Base-by-base conservation (phyloP, 192 early-diverging fungal genomes). In the Kickxella alabastrina region DNA sequence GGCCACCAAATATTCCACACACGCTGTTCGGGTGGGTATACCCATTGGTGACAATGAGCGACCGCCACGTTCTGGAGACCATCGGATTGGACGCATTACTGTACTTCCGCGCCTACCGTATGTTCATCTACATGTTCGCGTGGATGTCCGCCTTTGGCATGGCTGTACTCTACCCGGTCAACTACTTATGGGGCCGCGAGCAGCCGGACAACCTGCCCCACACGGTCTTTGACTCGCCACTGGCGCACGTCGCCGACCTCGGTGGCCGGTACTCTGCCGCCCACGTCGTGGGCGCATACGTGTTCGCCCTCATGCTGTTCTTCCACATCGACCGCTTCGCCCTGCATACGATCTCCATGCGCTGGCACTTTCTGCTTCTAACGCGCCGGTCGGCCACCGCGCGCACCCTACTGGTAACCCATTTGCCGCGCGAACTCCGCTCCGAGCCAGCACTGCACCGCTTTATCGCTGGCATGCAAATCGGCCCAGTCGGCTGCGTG, bases 401-500 rank as follows among this genome's bases (percentile, higher is more conserved):
- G 18, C 82, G 86, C 32, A 85, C 85, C 22, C 77, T 90, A 24
- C 80, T 90, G 79, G 71, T 87, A 4, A 80, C 82, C 9, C 82
- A 81, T 12, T 52, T 90, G 40, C 88, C 88, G 17, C 50, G 77
- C 3, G 61, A 79, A n/a, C 59, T 87, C 22, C 77, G 85, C 38
- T 54, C 65, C 1, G 78, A 83, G 37, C 18, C 39, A 9, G 57
- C 46, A 13, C 62, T 90, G 23, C 59, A 76, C 21, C 69, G 81
- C 3, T 90, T 83, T 51, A 80, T 86, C 31, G 71, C 78, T 10
- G 69, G 67, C 0, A 58, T 90, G 35, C 78, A 77, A 1, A 54
- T 80, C 7, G 88, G 88, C 29, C 38, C 43, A 4, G 83, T 90
- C 6, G 84, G 88, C 49, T 73, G 69, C 10, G 84, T 83, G 8